A percentile compares a stretch with the other conserved stretches of the same genome.
Evolutionary conservation across 441 rosid species (phyloP).

Genomic region (Populus tomentosa): DNA sequence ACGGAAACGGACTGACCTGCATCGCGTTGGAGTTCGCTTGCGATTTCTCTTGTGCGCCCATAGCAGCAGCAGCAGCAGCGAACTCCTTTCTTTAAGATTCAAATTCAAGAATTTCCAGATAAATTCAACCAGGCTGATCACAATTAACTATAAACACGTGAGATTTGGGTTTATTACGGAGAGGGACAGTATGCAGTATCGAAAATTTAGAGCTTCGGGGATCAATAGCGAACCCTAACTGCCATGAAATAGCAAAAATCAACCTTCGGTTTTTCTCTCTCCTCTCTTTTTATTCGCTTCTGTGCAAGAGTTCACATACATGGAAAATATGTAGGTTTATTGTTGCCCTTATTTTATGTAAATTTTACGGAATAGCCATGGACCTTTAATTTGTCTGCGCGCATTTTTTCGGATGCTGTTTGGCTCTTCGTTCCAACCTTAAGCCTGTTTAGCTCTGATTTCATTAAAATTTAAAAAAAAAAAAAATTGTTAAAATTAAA

Average conservation of each 20-base stretch:
- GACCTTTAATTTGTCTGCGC: slow-evolving; percentile 18
- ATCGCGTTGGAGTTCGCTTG: slow-evolving; percentile 67
- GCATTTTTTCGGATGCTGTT: slow-evolving; percentile 3
- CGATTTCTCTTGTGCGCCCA: slow-evolving; percentile 90
- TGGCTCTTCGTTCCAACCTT: too few relatives aligned
- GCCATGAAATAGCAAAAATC: slow-evolving; percentile 39
- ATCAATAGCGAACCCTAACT: slow-evolving; percentile 64
- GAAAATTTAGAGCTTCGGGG: slow-evolving; percentile 22
- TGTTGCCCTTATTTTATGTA: neutral
- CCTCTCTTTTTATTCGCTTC: slow-evolving; percentile 31
- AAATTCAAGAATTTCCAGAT: slow-evolving; percentile 14
- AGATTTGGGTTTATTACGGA: slow-evolving; percentile 64
- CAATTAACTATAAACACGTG: slow-evolving; percentile 3
- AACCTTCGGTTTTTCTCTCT: slow-evolving; percentile 36
- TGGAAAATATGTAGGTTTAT: neutral
- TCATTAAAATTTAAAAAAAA: too few relatives aligned
- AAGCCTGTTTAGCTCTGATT: too few relatives aligned
- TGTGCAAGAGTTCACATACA: slow-evolving; percentile 21
- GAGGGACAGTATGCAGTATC: slow-evolving; percentile 7
- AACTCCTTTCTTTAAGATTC: slow-evolving; percentile 22
- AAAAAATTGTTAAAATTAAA: too few relatives aligned
- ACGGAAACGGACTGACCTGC: slow-evolving; percentile 59
- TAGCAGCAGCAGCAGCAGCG: slow-evolving; percentile 28
- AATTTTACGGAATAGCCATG: neutral
- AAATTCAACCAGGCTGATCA: neutral